Conservation (phyloP, 768 basidiomycete genomes). For the Calvatia gigantea region DNA sequence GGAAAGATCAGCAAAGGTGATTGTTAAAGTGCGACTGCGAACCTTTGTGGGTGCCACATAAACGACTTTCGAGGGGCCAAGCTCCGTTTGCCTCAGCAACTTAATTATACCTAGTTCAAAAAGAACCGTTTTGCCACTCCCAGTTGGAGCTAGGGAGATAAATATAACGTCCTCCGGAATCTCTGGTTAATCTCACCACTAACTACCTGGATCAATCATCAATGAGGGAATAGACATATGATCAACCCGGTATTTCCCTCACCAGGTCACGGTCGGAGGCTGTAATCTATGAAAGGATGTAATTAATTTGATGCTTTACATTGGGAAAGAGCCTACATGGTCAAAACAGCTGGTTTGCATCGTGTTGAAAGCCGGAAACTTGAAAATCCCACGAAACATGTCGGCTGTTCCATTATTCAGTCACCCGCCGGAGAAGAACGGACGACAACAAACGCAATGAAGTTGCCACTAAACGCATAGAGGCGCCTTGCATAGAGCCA, state of each 20-base stretch:
- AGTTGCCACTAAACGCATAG: conserved; percentile 67
- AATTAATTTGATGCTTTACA: neutral
- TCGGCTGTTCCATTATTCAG: conserved; percentile 57
- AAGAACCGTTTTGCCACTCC: conserved; percentile 92
- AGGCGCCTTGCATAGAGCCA: conserved; percentile 33
- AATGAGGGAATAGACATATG: neutral
- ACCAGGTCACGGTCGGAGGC: conserved; percentile 65
- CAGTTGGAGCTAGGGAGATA: conserved; percentile 74
- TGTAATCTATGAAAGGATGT: conserved; percentile 42
- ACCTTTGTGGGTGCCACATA: conserved; percentile 96
- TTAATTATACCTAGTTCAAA: conserved; percentile 90
- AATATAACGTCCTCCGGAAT: neutral
- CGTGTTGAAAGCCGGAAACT: conserved; percentile 88
- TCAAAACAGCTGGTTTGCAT: conserved; percentile 85
- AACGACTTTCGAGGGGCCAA: conserved; percentile 53
- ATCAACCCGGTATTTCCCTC: conserved; percentile 13
- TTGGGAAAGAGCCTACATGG: conserved; percentile 42
- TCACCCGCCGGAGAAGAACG: conserved; percentile 5
- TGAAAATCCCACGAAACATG: conserved; percentile 76
- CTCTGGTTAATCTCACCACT: conserved; percentile 44
- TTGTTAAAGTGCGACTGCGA: neutral
- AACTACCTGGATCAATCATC: conserved; percentile 49
- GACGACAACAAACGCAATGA: conserved; percentile 55
- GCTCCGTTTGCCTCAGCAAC: conserved; percentile 28
- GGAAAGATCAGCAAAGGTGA: neutral